Percentiles rank a stretch among this genome's conserved stretches.
phyloP scores from a whole-genome alignment of 2,329 filamentous ascomycete species.

The Tolypocladium paradoxum region DNA sequence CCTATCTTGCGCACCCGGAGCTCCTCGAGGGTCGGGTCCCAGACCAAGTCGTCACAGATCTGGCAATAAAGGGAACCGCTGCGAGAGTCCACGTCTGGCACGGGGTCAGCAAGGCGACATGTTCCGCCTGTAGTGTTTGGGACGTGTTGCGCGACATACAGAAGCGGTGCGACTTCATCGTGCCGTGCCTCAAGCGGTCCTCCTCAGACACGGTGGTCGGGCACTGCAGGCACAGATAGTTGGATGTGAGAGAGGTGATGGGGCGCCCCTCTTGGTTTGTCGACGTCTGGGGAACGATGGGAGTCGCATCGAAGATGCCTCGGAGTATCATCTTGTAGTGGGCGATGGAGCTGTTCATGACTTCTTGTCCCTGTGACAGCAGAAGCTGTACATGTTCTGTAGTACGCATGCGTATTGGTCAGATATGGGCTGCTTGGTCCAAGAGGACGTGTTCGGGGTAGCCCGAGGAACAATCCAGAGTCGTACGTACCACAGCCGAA shows the following conservation, averaged over 20 bases:
- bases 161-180: slow-evolving; percentile 60
- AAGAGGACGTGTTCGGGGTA: background rate
- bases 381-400: slow-evolving; percentile 64
- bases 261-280: slow-evolving; percentile 45
- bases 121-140: too few relatives aligned
- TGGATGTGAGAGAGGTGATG: slow-evolving; percentile 52
- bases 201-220: slow-evolving; percentile 56
- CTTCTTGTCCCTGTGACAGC: slow-evolving; percentile 48
- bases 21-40: slow-evolving; percentile 70
- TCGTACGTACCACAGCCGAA: slow-evolving; percentile 50
- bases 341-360: slow-evolving; percentile 56
- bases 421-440: background rate
- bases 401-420: slow-evolving; percentile 8
- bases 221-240: slow-evolving; percentile 66
- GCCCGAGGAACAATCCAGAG: background rate
- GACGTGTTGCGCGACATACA: slow-evolving; percentile 37
- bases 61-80: slow-evolving; percentile 69
- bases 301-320: slow-evolving; percentile 57
- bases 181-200: slow-evolving; percentile 55
- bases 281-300: slow-evolving; percentile 54
- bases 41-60: slow-evolving; percentile 73
- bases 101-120: slow-evolving; percentile 13
- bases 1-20: slow-evolving; percentile 60
- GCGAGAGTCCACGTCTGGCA: slow-evolving; percentile 63
- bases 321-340: slow-evolving; percentile 64